Base-by-base conservation (phyloP, 148 eudicot genomes). In the Tetragonia tetragonoides region DNA sequence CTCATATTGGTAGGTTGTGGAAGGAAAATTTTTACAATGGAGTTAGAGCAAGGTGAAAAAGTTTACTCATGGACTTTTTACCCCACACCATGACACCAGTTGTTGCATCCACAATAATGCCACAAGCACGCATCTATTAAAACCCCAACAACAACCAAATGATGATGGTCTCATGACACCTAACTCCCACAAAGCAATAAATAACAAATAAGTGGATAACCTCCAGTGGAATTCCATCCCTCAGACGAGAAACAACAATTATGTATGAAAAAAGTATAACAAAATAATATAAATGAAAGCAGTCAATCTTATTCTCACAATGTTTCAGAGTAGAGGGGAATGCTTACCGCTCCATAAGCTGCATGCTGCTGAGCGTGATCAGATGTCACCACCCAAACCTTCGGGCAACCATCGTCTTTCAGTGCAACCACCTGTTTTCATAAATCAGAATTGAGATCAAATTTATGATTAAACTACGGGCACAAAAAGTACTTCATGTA, bases 381-480 rank as follows among this genome's bases (percentile, higher is more conserved):
- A 74, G 99, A 95, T 69, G 99, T 93, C 79, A 83, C 99, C 74
- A 95, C 99, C 97, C 98, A 95, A 75, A 95, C 98, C 84, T 85
- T 86, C 56, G 97, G 97, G 85, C 98, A 95, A 47, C 99, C 99
- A 83, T 93, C 99, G 28, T 91, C 95, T 83, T 80, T 93, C 82
- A 95, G 83, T 68, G 97, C 95, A 15, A 77, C 93, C 79, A 95
- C 99, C 99, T 95, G 81, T 69, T 68, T 42, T 46, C 57, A 62
- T 71, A 62, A 75, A 62, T 41, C 78, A 66, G 65, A 68, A 60
- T 68, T 61, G 54, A 21, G 4, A 73, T 16, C 16, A 38, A 20
- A 68, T 17, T 51, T 41, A 21, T 49, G 28, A 44, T 57, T 38
- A 73, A 37, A 51, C 51, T 17, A 73, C 8, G 65, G 57, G 34